Base-by-base conservation (phyloP, 139 green algal species). In the Astrephomene gubernaculifera region DNA sequence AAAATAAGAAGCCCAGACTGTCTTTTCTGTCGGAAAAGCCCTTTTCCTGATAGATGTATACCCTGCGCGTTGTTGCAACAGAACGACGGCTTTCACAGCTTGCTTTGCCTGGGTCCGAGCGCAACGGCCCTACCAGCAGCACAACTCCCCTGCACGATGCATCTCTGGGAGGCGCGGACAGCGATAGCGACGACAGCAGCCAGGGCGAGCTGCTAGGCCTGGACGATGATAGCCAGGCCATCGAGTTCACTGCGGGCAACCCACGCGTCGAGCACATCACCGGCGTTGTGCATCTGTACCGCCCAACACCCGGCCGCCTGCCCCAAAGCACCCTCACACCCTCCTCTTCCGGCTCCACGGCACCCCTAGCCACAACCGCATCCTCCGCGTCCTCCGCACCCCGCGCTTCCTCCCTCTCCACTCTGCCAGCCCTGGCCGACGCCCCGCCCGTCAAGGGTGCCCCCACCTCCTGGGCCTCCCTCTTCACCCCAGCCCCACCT, bases 201-300 rank as follows among this genome's bases (percentile, higher is more conserved):
- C 60, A 83, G 0, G 76, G 43, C n/a, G 76, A 83, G 76, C 57
- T 73, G 0, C 31, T 83, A 3, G 76, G 60, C 7, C 60, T 75
- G 0, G 75, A 88, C 14, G 41, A 83, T 4, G 69, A 82, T 21
- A 63, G 38, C 27, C 43, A 79, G 25, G 76, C 57, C 21, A 88
- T 94, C 29, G 83, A 92, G 43, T 97, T 98, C 71, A 93, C 90
- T 1, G 92, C 93, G 4, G 96, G 96, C n/a, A 98, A 98, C 74
- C 96, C 96, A 0, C 73, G 95, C 12, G 96, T 98, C 27, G 96
- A 98, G 89, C 95, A 97, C 79, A 90, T 98, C 52, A 96, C 93
- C 4, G 96, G 96, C 22, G 63, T 94, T 14, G 93, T 98, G 33
- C 95, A 98, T 86, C 86, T 98, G 14, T 98, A 96, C 84, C 92